phyloP scores from a whole-genome alignment of 1,284 basidiomycete species.

The Ganoderma boninense region DNA sequence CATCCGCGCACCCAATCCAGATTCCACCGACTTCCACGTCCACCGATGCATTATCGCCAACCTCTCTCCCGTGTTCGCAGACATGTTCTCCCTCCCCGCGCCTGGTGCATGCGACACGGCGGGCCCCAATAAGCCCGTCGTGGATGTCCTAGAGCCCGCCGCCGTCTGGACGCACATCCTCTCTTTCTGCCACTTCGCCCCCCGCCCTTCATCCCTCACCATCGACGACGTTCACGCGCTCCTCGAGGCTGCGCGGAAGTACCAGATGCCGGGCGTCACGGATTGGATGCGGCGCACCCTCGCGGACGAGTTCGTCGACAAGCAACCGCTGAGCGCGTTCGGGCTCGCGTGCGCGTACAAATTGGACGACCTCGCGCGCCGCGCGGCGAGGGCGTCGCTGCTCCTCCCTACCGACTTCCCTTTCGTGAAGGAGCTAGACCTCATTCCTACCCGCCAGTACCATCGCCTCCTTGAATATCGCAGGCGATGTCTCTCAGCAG shows the following conservation, averaged over 20 bases:
- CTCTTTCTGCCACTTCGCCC: slow-evolving; percentile 4
- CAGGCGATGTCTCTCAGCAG: background rate
- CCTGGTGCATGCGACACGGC: background rate
- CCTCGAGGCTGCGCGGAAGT: slow-evolving; percentile 14
- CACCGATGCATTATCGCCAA: slow-evolving; percentile 20
- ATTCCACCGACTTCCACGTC: slow-evolving; percentile 25
- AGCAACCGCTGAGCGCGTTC: slow-evolving; percentile 12
- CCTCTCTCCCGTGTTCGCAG: slow-evolving; percentile 38
- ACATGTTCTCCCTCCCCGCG: slow-evolving; percentile 17
- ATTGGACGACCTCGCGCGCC: slow-evolving; percentile 9
- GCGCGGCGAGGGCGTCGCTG: slow-evolving; percentile 11
- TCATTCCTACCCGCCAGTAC: background rate
- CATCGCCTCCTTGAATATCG: background rate
- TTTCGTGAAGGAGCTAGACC: background rate
- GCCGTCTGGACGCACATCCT: slow-evolving; percentile 10
- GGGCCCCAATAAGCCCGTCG: background rate
- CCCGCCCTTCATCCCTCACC: background rate
- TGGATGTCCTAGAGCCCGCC: background rate
- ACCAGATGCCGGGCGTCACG: slow-evolving; percentile 5
- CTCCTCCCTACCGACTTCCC: background rate
- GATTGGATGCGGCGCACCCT: slow-evolving; percentile 6
- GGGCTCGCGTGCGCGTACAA: slow-evolving; percentile 15
- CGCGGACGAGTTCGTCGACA: background rate
- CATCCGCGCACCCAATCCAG: slow-evolving; percentile 38
- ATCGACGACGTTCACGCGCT: slow-evolving; percentile 3